Conservation (phyloP, 1,139 yeast species). For the Debaryomyces coudertii region DNA sequence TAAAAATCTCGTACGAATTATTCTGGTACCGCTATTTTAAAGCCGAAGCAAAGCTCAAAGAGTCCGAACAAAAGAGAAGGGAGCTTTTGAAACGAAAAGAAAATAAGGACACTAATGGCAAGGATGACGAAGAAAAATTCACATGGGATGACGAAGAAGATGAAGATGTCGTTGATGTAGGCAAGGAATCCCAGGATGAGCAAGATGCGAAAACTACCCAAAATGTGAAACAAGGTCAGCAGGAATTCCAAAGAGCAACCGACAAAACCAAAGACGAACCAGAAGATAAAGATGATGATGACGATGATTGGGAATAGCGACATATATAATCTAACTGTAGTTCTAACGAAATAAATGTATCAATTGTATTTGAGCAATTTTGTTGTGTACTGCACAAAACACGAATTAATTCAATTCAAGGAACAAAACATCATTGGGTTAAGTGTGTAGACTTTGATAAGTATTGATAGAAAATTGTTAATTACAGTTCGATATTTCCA, state of each 20-base stretch:
- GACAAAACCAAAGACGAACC: not conserved
- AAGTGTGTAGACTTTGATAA: not conserved
- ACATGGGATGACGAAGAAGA: slow-evolving; percentile 68
- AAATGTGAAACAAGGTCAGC: not conserved
- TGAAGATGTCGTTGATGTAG: slow-evolving; percentile 38
- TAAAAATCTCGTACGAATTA: slow-evolving; percentile 53
- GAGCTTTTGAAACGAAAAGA: slow-evolving; percentile 51
- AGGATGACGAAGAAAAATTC: slow-evolving; percentile 52
- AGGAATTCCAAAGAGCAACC: not conserved
- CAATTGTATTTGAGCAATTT: not conserved
- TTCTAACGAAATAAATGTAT: not conserved
- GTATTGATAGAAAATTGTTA: not conserved
- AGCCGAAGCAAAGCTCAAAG: slow-evolving; percentile 56
- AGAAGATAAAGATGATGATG: slow-evolving; percentile 38
- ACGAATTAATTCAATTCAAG: not conserved
- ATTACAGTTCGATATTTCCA: not conserved
- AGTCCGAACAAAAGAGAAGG: slow-evolving; percentile 69
- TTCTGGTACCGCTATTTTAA: slow-evolving; percentile 81
- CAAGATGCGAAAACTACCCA: not conserved
- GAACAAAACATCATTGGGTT: not conserved
- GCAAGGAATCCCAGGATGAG: slow-evolving; percentile 12
- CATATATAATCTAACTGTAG: not conserved
- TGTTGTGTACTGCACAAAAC: slow-evolving; percentile 6
- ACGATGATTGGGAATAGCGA: slow-evolving; percentile 60
- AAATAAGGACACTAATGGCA: slow-evolving; percentile 36